Conservation (phyloP, 257 asterid species). For the Primulina huaijiensis region DNA sequence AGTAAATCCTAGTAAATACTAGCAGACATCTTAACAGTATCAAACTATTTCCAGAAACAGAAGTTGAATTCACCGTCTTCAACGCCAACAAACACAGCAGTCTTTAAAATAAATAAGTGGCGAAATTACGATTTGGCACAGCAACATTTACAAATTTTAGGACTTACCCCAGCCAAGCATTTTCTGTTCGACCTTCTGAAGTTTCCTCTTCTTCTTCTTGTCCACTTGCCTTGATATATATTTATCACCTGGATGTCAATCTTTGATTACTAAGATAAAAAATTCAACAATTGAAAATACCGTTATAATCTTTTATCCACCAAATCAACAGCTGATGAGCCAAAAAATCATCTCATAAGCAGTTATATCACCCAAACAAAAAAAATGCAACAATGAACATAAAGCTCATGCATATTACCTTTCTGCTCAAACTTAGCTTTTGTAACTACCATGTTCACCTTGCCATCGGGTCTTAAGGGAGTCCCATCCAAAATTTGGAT, state of each 20-base stretch:
- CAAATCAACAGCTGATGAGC: conserved; percentile 15
- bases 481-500: conserved; percentile 80
- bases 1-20: neutral
- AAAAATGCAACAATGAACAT: conserved; percentile 22
- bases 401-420: conserved; percentile 39
- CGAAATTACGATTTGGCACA: conserved; percentile 5
- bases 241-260: conserved; percentile 59
- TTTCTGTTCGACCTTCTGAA: conserved; percentile 83
- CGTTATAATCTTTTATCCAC: conserved; percentile 18
- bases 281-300: conserved; percentile 1
- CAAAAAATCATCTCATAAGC: conserved; percentile 11
- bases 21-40: neutral
- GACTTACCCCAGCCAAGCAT: conserved; percentile 98
- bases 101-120: neutral
- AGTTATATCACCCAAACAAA: conserved; percentile 14
- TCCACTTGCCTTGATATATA: conserved; percentile 80
- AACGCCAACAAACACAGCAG: neutral
- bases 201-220: conserved; percentile 82
- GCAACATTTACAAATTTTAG: conserved; percentile 19
- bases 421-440: conserved; percentile 92
- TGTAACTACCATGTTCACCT: conserved; percentile 71
- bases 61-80: conserved; percentile 2
- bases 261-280: conserved; percentile 11
- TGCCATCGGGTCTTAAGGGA: conserved; percentile 75
- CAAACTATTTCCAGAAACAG: conserved; percentile 11